Evolutionary conservation across 1,284 basidiomycete genomes (phyloP).

Genomic region (Ceratobasidium sp.): DNA sequence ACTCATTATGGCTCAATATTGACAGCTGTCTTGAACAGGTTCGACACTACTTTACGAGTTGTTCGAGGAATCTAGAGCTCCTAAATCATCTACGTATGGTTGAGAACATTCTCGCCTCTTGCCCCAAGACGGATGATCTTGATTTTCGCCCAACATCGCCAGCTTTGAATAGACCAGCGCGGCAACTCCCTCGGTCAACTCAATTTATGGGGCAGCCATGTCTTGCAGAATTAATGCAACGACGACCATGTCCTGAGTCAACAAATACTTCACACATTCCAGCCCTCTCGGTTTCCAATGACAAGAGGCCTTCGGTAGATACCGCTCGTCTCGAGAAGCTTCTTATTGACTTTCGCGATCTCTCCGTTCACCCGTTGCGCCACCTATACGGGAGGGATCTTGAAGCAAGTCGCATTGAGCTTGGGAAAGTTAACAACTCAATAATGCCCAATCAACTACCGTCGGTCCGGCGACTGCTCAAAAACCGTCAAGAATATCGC

Average conservation of each 20-base stretch:
- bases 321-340: background rate
- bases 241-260: background rate
- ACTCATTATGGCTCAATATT: constrained; percentile 2
- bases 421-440: background rate
- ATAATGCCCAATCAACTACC: background rate
- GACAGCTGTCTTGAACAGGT: background rate
- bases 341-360: background rate
- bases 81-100: background rate
- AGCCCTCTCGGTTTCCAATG: background rate
- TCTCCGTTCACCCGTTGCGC: background rate
- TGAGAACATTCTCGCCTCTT: background rate
- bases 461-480: background rate
- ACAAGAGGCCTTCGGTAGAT: background rate
- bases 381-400: background rate
- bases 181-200: background rate
- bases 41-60: constrained; percentile 5
- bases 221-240: background rate
- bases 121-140: background rate
- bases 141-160: background rate
- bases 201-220: background rate
- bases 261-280: background rate
- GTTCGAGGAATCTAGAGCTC: background rate
- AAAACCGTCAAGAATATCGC: background rate
- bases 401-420: background rate
- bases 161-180: background rate